Base-by-base conservation (phyloP, 495 filamentous ascomycete genomes). In the Immersiella caudata region DNA sequence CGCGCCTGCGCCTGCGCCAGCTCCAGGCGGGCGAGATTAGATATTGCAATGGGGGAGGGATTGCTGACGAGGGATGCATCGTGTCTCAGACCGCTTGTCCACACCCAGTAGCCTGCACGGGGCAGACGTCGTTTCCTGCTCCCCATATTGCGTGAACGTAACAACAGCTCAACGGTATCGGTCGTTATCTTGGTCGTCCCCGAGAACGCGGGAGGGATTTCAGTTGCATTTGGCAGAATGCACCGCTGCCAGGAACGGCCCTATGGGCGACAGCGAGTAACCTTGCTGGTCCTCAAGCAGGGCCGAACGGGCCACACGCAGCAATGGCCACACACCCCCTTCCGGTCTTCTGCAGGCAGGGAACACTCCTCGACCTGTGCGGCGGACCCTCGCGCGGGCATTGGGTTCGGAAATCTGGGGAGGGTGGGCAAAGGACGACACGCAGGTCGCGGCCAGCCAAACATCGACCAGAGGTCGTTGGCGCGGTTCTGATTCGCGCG, bases 401-500 rank as follows among this genome's bases (percentile, higher is more conserved):
- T 50, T 51, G 51, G 18, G 52, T 20, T 40, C 16, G 24, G 24
- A 22, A 65, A 56, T 58, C 63, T 65, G 63, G 63, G 62, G 52
- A 29, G 35, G 20, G 27, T 18, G 40, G 25, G 26, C 20, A 12
- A 16, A 64, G 6, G 62, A 36, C 50, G 50, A 55, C 46, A 29
- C 29, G 57, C 33, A 25, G 29, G 20, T 20, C 4, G 33, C 49
- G 46, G 27, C 29, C 62, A 71, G 62, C 69, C 69, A 71, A 69
- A 63, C 66, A 60, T 22, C 58, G 69, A 33, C 60, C 22, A 69
- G 69, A 72, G 59, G 67, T 35, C 55, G 57, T 49, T 29, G 54
- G 35, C 67, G 52, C 67, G 40, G 60, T 67, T 69, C 25, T 71
- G 72, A 72, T 72, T 74, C 67, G 72, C 65, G 63, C 59, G 25